Evolutionary conservation across 1,284 basidiomycete genomes (phyloP).

Genomic region (Testicularia cyperi): DNA sequence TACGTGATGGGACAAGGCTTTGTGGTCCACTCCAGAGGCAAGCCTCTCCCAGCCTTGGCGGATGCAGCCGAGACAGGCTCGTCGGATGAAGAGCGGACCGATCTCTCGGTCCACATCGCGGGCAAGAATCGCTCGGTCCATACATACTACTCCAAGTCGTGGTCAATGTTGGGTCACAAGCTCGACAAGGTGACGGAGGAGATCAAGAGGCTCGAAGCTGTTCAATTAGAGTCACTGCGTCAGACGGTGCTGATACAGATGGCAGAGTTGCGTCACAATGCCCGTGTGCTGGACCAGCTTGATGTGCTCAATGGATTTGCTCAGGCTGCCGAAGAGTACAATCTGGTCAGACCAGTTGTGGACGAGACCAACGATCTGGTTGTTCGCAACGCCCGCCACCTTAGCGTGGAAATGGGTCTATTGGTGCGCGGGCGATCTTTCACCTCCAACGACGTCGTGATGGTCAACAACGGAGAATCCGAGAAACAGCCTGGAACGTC

Average conservation of each 20-base stretch:
- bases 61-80: background rate
- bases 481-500: too few species aligned
- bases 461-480: background rate
- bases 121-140: slow-evolving; percentile 46
- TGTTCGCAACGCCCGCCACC: slow-evolving; percentile 81
- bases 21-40: slow-evolving; percentile 49
- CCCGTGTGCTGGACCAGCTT: slow-evolving; percentile 80
- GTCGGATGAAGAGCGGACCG: background rate
- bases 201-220: slow-evolving; percentile 27
- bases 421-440: slow-evolving; percentile 63
- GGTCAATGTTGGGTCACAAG: slow-evolving; percentile 40
- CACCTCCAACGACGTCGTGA: slow-evolving; percentile 70
- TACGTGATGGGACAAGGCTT: slow-evolving; percentile 53
- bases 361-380: slow-evolving; percentile 65
- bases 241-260: slow-evolving; percentile 27
- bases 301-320: slow-evolving; percentile 84
- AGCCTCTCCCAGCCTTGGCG: slow-evolving; percentile 7
- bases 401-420: slow-evolving; percentile 86
- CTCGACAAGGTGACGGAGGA: slow-evolving; percentile 32
- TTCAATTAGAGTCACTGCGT: slow-evolving; percentile 46
- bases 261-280: slow-evolving; percentile 68
- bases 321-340: slow-evolving; percentile 75
- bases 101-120: slow-evolving; percentile 33
- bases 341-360: slow-evolving; percentile 73
- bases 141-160: slow-evolving; percentile 46